Evolutionary conservation across 257 asterid species (phyloP).

Genomic region (Solanum sitiens): DNA sequence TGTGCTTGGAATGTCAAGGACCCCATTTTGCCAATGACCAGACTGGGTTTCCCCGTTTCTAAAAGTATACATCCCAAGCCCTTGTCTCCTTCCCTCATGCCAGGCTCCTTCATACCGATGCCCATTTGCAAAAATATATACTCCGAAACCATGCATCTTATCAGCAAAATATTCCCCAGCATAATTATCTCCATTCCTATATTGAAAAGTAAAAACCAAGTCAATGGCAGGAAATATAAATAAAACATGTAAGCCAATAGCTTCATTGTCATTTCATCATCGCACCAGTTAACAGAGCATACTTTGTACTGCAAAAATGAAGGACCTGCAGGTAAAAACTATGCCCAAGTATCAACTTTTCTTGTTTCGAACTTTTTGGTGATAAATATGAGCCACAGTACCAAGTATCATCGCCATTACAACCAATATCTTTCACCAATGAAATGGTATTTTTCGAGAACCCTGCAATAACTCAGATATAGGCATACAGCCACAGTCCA

Average conservation of each 20-base stretch:
- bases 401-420: not conserved
- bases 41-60: conserved; percentile 50
- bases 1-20: conserved; percentile 24
- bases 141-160: conserved; percentile 73
- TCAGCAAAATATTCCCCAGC: conserved; percentile 77
- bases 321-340: not conserved
- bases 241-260: not conserved
- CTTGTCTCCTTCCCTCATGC: conserved; percentile 85
- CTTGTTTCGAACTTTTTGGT: not conserved
- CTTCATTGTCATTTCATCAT: not conserved
- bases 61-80: conserved; percentile 64
- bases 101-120: conserved; percentile 80
- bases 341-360: not conserved
- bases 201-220: not conserved
- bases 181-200: conserved; percentile 69
- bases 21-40: conserved; percentile 76
- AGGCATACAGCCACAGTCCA: not conserved
- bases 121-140: conserved; percentile 56
- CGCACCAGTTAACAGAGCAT: not conserved
- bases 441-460: not conserved
- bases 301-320: not conserved
- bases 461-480: not conserved
- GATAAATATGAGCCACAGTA: not conserved
- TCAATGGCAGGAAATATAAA: not conserved
- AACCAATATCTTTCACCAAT: not conserved